These are phyloP conservation scores for Paraglomus occultum DNA, from an alignment of 192 early-diverging fungal genomes.

Conservation along the genomic window DNA sequence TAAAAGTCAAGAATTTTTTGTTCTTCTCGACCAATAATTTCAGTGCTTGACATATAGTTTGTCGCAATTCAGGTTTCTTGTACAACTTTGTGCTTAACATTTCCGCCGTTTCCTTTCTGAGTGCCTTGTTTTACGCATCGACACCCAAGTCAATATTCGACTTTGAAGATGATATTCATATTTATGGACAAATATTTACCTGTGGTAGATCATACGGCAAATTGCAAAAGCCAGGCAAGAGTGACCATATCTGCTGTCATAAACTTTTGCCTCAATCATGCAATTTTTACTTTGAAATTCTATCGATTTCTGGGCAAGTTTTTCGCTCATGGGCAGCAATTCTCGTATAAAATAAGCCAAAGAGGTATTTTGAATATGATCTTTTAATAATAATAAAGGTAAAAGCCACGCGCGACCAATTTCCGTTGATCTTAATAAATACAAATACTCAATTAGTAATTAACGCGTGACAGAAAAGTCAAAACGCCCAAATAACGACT, in stretches of 20 bases:
- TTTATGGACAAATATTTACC: too few relatives aligned
- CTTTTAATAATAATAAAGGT: conserved; percentile 78
- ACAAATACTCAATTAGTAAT: conserved; percentile 14
- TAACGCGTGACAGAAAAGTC: too few relatives aligned
- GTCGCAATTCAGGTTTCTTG: conserved; percentile 70
- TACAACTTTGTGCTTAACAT: conserved; percentile 74
- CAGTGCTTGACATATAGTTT: conserved; percentile 74
- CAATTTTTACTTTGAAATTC: conserved; percentile 55
- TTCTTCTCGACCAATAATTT: conserved; percentile 60
- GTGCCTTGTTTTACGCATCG: conserved; percentile 35
- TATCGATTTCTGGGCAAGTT: conserved; percentile 62
- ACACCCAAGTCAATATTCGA: too few relatives aligned
- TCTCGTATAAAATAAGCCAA: conserved; percentile 67
- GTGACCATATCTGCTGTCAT: conserved; percentile 85
- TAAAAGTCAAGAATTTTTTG: conserved; percentile 40
- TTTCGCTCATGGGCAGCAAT: conserved; percentile 79
- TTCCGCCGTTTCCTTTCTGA: conserved; percentile 65
- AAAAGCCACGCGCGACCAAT: conserved; percentile 90
- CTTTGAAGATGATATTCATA: too few relatives aligned
- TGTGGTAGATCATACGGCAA: conserved; percentile 71
- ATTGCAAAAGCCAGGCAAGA: conserved; percentile 84
- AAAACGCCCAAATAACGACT: conserved; percentile 27
- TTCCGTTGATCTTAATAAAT: not conserved
- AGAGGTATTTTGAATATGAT: conserved; percentile 67
- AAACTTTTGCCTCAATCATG: conserved; percentile 82